phyloP scores from a whole-genome alignment of 768 basidiomycete species.

The Tephrocybe rancida region DNA sequence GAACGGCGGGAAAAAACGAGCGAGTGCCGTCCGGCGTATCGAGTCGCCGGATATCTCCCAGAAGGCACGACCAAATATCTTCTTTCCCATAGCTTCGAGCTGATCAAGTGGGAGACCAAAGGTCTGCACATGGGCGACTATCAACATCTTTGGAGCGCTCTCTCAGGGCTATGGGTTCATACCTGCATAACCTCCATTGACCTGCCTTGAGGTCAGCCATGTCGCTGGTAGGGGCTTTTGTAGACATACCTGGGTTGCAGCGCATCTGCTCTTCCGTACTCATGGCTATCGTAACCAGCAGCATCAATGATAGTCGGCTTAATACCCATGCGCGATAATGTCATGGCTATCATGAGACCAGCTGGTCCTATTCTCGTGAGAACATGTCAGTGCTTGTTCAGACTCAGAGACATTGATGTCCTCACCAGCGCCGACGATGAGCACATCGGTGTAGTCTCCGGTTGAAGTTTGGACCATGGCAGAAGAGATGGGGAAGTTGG shows the following conservation, averaged over 20 bases:
- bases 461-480: conserved; percentile 16
- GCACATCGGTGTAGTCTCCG: conserved; percentile 12
- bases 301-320: conserved; percentile 15
- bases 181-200: conserved; percentile 19
- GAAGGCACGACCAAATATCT: conserved; percentile 17
- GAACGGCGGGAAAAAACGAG: conserved; percentile 17
- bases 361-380: conserved; percentile 6
- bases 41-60: conserved; percentile 17
- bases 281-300: conserved; percentile 14
- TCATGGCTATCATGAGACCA: conserved; percentile 19
- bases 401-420: neutral
- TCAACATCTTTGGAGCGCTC: neutral
- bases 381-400: neutral
- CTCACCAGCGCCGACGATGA: conserved; percentile 18
- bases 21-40: conserved; percentile 12
- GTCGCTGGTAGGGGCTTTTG: neutral
- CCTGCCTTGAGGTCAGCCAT: neutral
- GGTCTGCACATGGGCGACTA: neutral
- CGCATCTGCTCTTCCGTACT: conserved; percentile 18
- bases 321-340: conserved; percentile 15
- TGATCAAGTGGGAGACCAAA: conserved; percentile 14
- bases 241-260: conserved; percentile 13
- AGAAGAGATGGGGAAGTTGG: neutral
- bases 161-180: neutral
- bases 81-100: conserved; percentile 15